These are phyloP conservation scores for Raphanus sativus DNA, from an alignment of 345 rosid genomes.

Conservation along the genomic window DNA sequence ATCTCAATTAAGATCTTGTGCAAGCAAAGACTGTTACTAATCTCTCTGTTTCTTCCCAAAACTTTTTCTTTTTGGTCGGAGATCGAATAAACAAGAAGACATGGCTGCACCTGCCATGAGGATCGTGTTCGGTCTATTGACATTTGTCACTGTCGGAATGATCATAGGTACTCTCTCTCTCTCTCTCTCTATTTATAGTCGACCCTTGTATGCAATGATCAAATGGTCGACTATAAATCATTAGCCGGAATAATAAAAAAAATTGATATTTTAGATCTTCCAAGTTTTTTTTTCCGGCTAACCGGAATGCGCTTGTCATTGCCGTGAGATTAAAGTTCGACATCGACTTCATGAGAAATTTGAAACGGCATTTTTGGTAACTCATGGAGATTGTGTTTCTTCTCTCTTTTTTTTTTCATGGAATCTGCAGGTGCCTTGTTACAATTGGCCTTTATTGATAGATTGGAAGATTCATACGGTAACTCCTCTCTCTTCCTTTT, in stretches of 20 bases:
- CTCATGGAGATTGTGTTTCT: constrained; percentile 28
- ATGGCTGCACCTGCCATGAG: constrained; percentile 70
- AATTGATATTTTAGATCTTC: background rate
- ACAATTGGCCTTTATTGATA: constrained; percentile 72
- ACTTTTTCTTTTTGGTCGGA: background rate
- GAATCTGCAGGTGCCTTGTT: constrained; percentile 76
- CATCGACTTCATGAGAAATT: background rate
- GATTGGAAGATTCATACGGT: constrained; percentile 79
- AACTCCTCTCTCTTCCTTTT: constrained; percentile 20
- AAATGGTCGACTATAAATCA: too few species aligned
- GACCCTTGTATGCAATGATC: background rate
- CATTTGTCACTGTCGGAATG: constrained; percentile 91
- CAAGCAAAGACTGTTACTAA: constrained; percentile 6
- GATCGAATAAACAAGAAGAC: constrained; percentile 16
- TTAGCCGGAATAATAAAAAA: too few species aligned
- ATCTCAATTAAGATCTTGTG: constrained; percentile 19
- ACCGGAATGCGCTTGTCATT: background rate
- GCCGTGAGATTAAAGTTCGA: background rate
- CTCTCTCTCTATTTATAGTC: constrained; percentile 15
- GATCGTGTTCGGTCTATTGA: constrained; percentile 72
- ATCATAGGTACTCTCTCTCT: constrained; percentile 56
- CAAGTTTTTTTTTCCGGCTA: background rate
- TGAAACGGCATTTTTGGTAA: constrained; percentile 21
- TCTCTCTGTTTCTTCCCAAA: background rate
- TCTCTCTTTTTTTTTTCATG: background rate